These are phyloP conservation scores for Cyanidiococcus yangmingshanensis DNA, from an alignment of 23 red algal genomes.

Conservation along the genomic window DNA sequence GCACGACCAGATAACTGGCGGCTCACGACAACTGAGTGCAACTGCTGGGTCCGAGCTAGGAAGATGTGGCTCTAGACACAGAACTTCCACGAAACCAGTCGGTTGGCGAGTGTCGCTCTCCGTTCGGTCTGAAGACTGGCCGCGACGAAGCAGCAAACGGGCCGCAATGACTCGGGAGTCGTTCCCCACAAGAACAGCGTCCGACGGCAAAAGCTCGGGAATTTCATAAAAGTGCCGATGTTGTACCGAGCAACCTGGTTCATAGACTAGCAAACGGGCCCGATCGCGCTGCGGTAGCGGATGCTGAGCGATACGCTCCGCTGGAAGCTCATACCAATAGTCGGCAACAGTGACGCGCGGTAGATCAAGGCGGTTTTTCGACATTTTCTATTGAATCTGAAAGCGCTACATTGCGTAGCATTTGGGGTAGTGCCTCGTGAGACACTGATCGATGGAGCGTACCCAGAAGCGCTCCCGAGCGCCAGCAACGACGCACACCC, in stretches of 20 bases:
- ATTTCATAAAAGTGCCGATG: conserved; percentile 42
- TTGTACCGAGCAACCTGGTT: neutral
- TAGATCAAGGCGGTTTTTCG: too few relatives aligned
- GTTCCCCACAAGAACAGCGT: conserved; percentile 52
- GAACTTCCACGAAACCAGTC: conserved; percentile 32
- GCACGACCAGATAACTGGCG: neutral
- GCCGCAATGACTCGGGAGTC: conserved; percentile 61
- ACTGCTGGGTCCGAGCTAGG: conserved; percentile 26
- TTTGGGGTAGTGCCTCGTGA: too few relatives aligned
- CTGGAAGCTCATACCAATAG: conserved; percentile 71
- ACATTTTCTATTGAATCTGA: too few relatives aligned
- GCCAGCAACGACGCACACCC: too few relatives aligned
- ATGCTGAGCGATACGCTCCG: conserved; percentile 38
- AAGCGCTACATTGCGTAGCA: too few relatives aligned
- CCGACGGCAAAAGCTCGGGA: conserved; percentile 29
- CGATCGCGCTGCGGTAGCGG: conserved; percentile 44
- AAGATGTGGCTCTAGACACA: conserved; percentile 41
- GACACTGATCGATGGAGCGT: too few relatives aligned
- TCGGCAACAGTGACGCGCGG: neutral
- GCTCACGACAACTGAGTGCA: conserved; percentile 24
- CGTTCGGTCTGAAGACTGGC: neutral
- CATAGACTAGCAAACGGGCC: conserved; percentile 50
- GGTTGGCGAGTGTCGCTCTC: neutral
- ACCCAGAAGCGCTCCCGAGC: too few relatives aligned
- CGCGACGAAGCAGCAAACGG: conserved; percentile 46